These are phyloP conservation scores for Penicillium malachiteum DNA, from an alignment of 495 filamentous ascomycete species.

Conservation along the genomic window DNA sequence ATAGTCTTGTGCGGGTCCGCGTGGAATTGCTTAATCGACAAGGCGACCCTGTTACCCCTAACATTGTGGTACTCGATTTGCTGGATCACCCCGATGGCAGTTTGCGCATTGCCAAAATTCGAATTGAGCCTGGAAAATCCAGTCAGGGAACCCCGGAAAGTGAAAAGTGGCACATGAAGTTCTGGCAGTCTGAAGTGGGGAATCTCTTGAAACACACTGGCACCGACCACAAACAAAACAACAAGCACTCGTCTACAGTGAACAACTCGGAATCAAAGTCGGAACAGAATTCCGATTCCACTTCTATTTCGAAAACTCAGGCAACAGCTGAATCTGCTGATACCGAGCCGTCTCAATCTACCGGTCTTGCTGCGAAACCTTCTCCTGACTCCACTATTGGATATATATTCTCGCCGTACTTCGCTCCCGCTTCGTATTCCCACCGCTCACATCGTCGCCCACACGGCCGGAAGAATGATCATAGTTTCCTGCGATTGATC, in stretches of 20 bases:
- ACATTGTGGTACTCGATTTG: slow-evolving; percentile 21
- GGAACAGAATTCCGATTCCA: background rate
- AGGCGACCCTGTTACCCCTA: slow-evolving; percentile 19
- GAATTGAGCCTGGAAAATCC: slow-evolving; percentile 14
- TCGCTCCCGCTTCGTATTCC: slow-evolving; percentile 6
- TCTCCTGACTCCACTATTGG: slow-evolving; percentile 4
- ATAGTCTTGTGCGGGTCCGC: slow-evolving; percentile 27
- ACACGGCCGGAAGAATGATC: slow-evolving; percentile 19
- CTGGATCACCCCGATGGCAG: slow-evolving; percentile 15
- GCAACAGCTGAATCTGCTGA: background rate
- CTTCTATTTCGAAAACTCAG: background rate
- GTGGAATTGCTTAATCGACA: slow-evolving; percentile 28
- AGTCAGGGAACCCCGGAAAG: background rate
- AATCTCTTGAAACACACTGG: slow-evolving; percentile 11
- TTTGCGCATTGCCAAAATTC: slow-evolving; percentile 24
- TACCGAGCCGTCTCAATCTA: background rate
- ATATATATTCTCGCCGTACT: slow-evolving; percentile 24
- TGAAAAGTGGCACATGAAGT: slow-evolving; percentile 23
- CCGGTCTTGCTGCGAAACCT: no score
- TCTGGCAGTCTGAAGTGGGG: slow-evolving; percentile 25
- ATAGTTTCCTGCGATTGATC: slow-evolving; percentile 27
- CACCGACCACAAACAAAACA: no score
- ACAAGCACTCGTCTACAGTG: background rate
- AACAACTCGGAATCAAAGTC: background rate
- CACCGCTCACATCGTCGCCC: slow-evolving; percentile 11